A percentile compares a stretch with the other conserved stretches of the same genome.
Evolutionary conservation across 768 basidiomycete species (phyloP).

Genomic region (Auricularia heimuer): DNA sequence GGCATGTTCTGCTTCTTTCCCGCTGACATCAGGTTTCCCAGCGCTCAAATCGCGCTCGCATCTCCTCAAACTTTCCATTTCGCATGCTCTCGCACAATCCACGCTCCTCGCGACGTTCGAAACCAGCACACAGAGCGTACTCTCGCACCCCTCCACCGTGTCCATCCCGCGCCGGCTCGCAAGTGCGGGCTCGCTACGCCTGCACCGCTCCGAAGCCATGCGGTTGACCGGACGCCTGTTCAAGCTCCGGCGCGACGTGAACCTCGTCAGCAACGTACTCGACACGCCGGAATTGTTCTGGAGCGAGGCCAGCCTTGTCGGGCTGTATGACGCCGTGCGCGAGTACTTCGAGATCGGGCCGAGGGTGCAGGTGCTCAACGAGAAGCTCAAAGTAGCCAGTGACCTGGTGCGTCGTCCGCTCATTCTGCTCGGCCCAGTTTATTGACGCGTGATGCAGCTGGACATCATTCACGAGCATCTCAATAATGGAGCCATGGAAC

Average conservation of each 20-base stretch:
- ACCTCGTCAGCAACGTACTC: conserved; percentile 84
- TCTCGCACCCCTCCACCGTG: conserved; percentile 66
- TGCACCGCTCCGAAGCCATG: conserved; percentile 74
- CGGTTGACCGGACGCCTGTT: conserved; percentile 70
- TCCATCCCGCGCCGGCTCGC: conserved; percentile 82
- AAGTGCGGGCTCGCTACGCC: conserved; percentile 58
- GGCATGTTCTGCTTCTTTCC: background rate
- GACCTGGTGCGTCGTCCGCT: conserved; percentile 31
- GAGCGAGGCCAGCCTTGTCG: conserved; percentile 84
- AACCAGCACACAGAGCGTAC: conserved; percentile 60
- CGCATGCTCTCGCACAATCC: conserved; percentile 90
- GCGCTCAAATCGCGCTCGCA: conserved; percentile 89
- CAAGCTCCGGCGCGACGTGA: conserved; percentile 81
- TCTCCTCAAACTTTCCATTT: conserved; percentile 83
- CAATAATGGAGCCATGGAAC: conserved; percentile 81
- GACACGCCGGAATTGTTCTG: conserved; percentile 93
- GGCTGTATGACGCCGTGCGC: conserved; percentile 82
- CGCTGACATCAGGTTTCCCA: conserved; percentile 19
- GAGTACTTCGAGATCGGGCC: conserved; percentile 91
- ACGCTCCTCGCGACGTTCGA: conserved; percentile 88
- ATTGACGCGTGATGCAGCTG: conserved; percentile 36
- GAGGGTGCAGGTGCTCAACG: conserved; percentile 77
- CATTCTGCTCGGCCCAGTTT: conserved; percentile 3
- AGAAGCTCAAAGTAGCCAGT: conserved; percentile 76
- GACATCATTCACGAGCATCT: conserved; percentile 90